These are phyloP conservation scores for Pythium rhizo-oryzae DNA, from an alignment of 352 stramenopile species.

Conservation along the genomic window DNA sequence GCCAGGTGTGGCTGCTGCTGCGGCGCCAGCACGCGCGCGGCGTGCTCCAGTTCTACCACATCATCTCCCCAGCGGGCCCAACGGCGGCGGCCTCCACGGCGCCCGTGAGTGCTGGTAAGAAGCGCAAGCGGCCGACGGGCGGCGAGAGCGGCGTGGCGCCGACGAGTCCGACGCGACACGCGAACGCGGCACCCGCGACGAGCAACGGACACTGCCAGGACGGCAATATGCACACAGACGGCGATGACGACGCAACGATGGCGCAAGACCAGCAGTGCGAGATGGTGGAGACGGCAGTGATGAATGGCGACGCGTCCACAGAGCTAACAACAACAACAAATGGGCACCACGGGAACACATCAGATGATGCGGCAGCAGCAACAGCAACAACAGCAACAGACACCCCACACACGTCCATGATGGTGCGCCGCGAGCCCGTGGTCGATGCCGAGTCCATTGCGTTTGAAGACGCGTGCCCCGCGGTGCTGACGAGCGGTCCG, in stretches of 20 bases:
- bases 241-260: neutral
- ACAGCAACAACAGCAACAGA: constrained; percentile 8
- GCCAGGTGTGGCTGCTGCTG: constrained; percentile 59
- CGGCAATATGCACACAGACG: neutral
- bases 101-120: constrained; percentile 36
- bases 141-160: neutral
- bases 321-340: neutral
- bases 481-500: neutral
- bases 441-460: constrained; percentile 13
- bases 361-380: neutral
- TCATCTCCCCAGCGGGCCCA: constrained; percentile 1
- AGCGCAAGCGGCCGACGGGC: constrained; percentile 50
- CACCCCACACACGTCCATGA: neutral
- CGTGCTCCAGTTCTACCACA: constrained; percentile 60
- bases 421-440: constrained; percentile 16
- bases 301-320: neutral
- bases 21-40: constrained; percentile 44
- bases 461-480: constrained; percentile 19
- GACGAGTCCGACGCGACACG: constrained; percentile 7
- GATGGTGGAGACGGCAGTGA: neutral
- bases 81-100: neutral
- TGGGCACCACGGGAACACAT: neutral
- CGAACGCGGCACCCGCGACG: neutral
- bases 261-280: neutral
- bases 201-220: neutral